Evolutionary conservation across 176 grass and related monocot species (phyloP).

Genomic region (Thinopyrum elongatum): DNA sequence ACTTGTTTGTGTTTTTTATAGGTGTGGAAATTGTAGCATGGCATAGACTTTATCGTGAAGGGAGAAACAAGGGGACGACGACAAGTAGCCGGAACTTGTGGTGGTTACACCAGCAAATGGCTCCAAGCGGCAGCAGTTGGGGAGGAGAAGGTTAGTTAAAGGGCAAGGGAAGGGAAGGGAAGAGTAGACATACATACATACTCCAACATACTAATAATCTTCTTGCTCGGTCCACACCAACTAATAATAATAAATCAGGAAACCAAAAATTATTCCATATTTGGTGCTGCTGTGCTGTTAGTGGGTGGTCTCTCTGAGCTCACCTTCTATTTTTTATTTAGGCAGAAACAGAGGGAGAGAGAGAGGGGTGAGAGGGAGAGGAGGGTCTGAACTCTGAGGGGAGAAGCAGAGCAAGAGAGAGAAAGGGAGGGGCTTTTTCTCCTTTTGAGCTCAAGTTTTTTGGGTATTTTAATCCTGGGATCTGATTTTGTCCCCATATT

Average conservation of each 20-base stretch:
- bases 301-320: conserved; percentile 28
- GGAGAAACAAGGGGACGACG: conserved; percentile 25
- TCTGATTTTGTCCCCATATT: conserved; percentile 67
- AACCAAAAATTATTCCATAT: conserved; percentile 39
- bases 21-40: not conserved
- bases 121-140: conserved; percentile 44
- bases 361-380: too few relatives aligned
- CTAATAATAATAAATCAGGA: conserved; percentile 25
- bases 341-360: not conserved
- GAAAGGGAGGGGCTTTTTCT: not conserved
- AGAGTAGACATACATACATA: conserved; percentile 2
- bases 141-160: conserved; percentile 28
- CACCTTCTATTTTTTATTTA: not conserved
- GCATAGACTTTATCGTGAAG: conserved; percentile 55
- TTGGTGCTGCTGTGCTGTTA: conserved; percentile 56
- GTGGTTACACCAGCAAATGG: conserved; percentile 65
- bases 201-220: conserved; percentile 21
- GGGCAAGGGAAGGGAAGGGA: not conserved
- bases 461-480: conserved; percentile 50
- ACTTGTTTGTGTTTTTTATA: not conserved
- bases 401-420: not conserved
- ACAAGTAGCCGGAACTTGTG: conserved; percentile 40
- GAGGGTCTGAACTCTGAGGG: too few relatives aligned
- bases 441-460: conserved; percentile 31
- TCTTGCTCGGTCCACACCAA: conserved; percentile 30